Base-by-base conservation (phyloP, 2,329 filamentous ascomycete species). In the Xylaria hypoxylon region DNA sequence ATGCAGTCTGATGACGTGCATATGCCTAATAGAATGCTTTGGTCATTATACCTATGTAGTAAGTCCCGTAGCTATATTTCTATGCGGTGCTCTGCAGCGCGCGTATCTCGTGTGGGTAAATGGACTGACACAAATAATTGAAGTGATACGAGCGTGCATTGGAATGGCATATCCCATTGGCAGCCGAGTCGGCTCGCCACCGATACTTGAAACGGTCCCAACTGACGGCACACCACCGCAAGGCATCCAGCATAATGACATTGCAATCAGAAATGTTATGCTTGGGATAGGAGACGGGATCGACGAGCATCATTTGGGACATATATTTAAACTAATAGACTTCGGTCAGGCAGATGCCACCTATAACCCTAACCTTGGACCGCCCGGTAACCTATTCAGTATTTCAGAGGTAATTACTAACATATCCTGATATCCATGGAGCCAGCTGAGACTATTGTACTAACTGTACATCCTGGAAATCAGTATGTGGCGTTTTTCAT, bases 111-210 rank as follows among this genome's bases (percentile, higher is more conserved):
- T 31, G 35, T 38, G 8, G 2, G 26, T 24, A 35, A 3, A 59
- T 33, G 26, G 3, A 26, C 58, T 61, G 3, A 52, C 5, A 3
- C 17, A 33, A 53, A 19, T 11, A 13, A 7, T 45, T 22, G 8
- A 38, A 65, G 62, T 65, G 33, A 56, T 60, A 55, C 47, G 62
- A 44, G 62, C 62, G 22, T 53, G 55, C 22, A 60, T 65, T 22
- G 62, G 62, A 56, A 60, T 65, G 56, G 62, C 55, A 22, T 60
- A 60, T 60, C 62, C 62, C 5, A 56, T 65, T 31, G 19, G 42
- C 42, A 31, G 28, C 19, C 56, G 48, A 8, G 15, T 53, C 26
- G 62, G 56, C 17, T 45, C 55, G 26, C 26, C 28, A 40, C 7
- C 48, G 11, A 28, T 60, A 31, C 26, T 55, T 26, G 62, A 65